These are phyloP conservation scores for Viola pubescens DNA, from an alignment of 441 rosid species.

Conservation along the genomic window DNA sequence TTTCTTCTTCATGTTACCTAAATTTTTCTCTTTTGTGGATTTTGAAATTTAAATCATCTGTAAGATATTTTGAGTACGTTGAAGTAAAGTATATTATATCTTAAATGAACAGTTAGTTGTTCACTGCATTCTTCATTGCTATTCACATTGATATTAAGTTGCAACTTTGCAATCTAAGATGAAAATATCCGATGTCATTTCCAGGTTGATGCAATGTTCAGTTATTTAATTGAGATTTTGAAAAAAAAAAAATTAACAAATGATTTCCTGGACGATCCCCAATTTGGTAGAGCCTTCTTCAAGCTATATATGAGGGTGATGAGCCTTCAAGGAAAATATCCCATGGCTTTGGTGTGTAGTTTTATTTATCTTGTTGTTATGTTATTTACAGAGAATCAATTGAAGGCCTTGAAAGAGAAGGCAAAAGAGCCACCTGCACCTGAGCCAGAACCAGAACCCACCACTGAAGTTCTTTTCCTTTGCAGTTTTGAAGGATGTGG, in stretches of 20 bases:
- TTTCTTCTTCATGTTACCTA: no score
- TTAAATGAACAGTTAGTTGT: no score
- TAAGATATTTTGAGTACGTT: no score
- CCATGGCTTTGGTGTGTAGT: not conserved
- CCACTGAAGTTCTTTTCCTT: slow-evolving; percentile 86
- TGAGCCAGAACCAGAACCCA: slow-evolving; percentile 91
- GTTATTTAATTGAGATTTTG: no score
- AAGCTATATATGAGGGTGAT: slow-evolving; percentile 1
- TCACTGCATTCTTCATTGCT: no score
- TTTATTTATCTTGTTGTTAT: not conserved
- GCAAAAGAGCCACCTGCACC: slow-evolving; percentile 59
- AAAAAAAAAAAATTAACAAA: not conserved
- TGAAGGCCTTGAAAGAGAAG: slow-evolving; percentile 58
- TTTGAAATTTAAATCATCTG: no score
- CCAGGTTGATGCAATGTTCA: no score
- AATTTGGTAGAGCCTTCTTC: slow-evolving; percentile 1
- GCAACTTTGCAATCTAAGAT: no score
- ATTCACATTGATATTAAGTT: no score
- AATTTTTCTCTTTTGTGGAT: no score
- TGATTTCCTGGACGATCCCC: not conserved
- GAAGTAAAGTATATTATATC: no score
- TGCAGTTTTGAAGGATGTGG: slow-evolving; percentile 97
- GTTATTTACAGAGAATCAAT: slow-evolving; percentile 41
- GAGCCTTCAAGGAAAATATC: not conserved
- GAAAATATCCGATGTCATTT: no score